Evolutionary conservation across 1,139 yeast species (phyloP).

Genomic region (Wickerhamomyces sp.): DNA sequence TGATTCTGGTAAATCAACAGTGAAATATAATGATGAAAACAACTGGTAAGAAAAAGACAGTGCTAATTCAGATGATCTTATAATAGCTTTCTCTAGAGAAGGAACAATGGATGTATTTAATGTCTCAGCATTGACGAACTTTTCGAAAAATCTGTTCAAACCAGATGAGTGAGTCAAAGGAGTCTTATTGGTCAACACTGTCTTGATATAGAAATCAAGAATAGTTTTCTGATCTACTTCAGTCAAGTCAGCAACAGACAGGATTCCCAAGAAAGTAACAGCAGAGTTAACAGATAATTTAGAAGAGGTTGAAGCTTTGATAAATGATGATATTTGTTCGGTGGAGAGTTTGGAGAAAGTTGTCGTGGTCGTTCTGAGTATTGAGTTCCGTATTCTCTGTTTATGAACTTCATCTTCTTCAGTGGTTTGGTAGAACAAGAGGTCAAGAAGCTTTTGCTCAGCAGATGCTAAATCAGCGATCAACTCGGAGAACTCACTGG

Average conservation of each 20-base stretch:
- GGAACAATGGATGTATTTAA: conserved; percentile 48
- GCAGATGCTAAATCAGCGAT: conserved; percentile 25
- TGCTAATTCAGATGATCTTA: conserved; percentile 78
- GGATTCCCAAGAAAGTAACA: conserved; percentile 34
- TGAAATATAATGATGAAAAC: conserved; percentile 32
- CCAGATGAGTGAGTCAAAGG: conserved; percentile 28
- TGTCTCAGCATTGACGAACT: conserved; percentile 38
- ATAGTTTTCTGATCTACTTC: conserved; percentile 19
- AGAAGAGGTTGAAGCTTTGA: conserved; percentile 11
- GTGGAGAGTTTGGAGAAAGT: conserved; percentile 8
- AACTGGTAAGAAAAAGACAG: conserved; percentile 47
- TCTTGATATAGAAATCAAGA: conserved; percentile 34
- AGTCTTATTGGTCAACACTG: conserved; percentile 40
- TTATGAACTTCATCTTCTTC: conserved; percentile 36
- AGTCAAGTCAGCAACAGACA: conserved; percentile 27
- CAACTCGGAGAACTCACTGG: conserved; percentile 13
- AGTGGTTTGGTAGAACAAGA: conserved; percentile 11
- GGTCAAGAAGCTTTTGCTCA: conserved; percentile 17
- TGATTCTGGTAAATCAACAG: conserved; percentile 34
- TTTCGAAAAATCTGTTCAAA: conserved; percentile 33
- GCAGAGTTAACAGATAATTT: conserved; percentile 27
- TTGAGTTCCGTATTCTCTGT: conserved; percentile 38
- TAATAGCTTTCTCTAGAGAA: conserved; percentile 64
- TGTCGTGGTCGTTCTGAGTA: conserved; percentile 8
- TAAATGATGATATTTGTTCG: conserved; percentile 10